Evolutionary conservation across 331 rosid species (phyloP), one percentile per base, ranked within the genome.

Genomic region (Erythrophleum ivorense): DNA sequence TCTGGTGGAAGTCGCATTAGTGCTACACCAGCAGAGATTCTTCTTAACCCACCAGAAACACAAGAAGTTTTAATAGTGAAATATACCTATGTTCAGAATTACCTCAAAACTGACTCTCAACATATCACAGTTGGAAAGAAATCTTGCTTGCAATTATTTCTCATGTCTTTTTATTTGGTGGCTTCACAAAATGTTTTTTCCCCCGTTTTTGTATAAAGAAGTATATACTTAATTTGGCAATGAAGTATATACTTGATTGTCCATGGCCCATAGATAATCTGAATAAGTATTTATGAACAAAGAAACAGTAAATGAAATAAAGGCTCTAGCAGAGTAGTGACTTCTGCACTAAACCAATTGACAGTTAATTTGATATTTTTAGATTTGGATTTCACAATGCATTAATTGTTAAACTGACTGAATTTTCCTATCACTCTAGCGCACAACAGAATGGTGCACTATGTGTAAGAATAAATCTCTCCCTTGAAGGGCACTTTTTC

Each of bases 161-260:
- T 33, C 19, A 33, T 13, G 45, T 13, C 19, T 34, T 63, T 63
- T 14, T 15, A 38, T 63, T 33, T 31, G 45, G 21, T 34, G 69
- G 10, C 11, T 63, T 63, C 19, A 63, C 69, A 63, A 9, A 54
- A 18, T 16, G 8, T 7, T 3, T 14, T 13, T 63, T 63, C 3
- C 4, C 10, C 0, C 34, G 29, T 6, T 63, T 33, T 29, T 24
- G 63, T 19, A 18, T 1, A 57, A n/a, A n/a, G 9, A 18, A 13
- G 18, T 41, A 53, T 19, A 36, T n/a, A n/a, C n/a, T n/a, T n/a
- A n/a, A n/a, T n/a, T n/a, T n/a, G n/a, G n/a, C n/a, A n/a, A n/a
- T n/a, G n/a, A n/a, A n/a, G n/a, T n/a, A n/a, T n/a, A n/a, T 66
- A 70, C 68, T 34, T 65, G 12, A 41, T 67, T 67, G 68, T 54